Conservation (phyloP, 768 basidiomycete genomes). For the Phaeotremella fagi region DNA sequence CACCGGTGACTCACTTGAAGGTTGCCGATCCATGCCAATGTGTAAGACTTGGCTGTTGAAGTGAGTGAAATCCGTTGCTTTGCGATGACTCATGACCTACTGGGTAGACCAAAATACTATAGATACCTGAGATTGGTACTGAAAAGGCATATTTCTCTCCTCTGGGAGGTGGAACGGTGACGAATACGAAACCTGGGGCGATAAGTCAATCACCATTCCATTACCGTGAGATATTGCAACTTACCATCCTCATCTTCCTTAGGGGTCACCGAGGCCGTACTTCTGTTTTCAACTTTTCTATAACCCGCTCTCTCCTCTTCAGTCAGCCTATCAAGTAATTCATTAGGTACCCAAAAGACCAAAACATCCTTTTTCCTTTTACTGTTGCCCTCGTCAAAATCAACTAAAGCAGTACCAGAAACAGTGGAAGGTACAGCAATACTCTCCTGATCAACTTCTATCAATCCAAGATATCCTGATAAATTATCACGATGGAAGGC, state of each 20-base stretch:
- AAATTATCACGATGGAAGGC: constrained; percentile 88
- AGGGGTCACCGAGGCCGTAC: constrained; percentile 33
- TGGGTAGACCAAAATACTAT: constrained; percentile 78
- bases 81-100: too few relatives aligned
- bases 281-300: constrained; percentile 69
- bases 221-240: constrained; percentile 6
- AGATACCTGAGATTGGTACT: constrained; percentile 82
- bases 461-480: constrained; percentile 84
- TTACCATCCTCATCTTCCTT: constrained; percentile 34
- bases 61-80: constrained; percentile 85
- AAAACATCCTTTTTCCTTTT: constrained; percentile 62
- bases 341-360: constrained; percentile 90
- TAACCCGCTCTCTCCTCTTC: constrained; percentile 85
- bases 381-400: constrained; percentile 14
- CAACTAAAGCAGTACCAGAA: too few relatives aligned
- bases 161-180: constrained; percentile 73
- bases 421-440: too few relatives aligned
- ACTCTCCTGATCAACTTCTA: constrained; percentile 68
- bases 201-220: constrained; percentile 2
- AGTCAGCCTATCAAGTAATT: constrained; percentile 74
- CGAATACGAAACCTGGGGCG: constrained; percentile 68
- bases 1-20: constrained; percentile 79
- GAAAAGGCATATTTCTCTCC: constrained; percentile 94
- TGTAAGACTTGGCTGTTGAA: constrained; percentile 50
- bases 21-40: constrained; percentile 51